Evolutionary conservation across 108 stramenopile genomes (phyloP), one percentile per base, ranked within the genome.

Genomic region (Aurantiochytrium sp.): DNA sequence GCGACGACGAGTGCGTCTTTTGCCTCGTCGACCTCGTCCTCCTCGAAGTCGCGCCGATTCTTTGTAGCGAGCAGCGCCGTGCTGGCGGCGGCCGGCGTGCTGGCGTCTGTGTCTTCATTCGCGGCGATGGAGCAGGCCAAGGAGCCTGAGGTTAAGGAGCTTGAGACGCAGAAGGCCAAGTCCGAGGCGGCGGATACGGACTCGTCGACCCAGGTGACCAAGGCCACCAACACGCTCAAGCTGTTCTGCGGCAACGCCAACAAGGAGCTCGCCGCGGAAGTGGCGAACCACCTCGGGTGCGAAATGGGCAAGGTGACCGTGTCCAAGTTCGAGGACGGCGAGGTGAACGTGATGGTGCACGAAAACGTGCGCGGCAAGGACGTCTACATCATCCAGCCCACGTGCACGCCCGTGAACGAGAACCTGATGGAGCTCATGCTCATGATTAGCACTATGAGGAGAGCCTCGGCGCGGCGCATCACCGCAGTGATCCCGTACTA

Each of bases 401-500:
- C 97, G 17, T 97, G 97, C 91, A 96, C 96, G 59, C 97, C 98
- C 68, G 98, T 99, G 69, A 99, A 99, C 91, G 97, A 99, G 92
- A 98, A 97, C 87, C 92, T 98, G 1, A 97, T 98, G 96, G 97
- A 98, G 89, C 89, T 99, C 54, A 92, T 98, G 52, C 96, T 98
- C 54, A 96, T 98, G 97, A 96, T 98, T 15, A 95, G 95, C n/a
- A 97, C 97, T 31, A 95, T 98, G 88, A 93, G 96, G 68, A 91
- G 98, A 41, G 97, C 97, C 37, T 95, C 95, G 86, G 98, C 98
- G 4, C 90, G 97, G 31, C 93, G 97, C 55, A 97, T 98, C 90
- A 98, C 98, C 32, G 98, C 97, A 68, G 97, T 98, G 55, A 97
- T 99, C 86, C 98, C 98, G 39, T 98, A 98, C 91, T 98, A 98